A percentile compares a stretch with the other conserved stretches of the same genome.
Evolutionary conservation across 2,329 filamentous ascomycete genomes (phyloP).

Genomic region (Celoporthe dispersa): DNA sequence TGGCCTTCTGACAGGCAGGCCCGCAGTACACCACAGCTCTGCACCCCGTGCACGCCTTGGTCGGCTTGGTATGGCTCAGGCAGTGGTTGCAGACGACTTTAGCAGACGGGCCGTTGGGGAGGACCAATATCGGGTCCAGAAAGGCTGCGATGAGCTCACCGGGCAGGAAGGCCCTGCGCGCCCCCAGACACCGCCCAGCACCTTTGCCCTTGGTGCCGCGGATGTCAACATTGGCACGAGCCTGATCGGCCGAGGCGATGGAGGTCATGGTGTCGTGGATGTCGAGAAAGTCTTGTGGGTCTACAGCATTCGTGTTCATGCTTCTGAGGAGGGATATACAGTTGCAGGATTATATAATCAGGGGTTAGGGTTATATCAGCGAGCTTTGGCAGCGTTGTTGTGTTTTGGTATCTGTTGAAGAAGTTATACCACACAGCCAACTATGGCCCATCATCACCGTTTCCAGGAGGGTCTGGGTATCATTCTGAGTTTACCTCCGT

Average conservation of each 20-base stretch:
- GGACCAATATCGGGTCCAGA: slow-evolving; percentile 48
- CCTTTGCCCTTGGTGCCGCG: slow-evolving; percentile 35
- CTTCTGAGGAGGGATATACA: not conserved
- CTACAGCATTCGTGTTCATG: not conserved
- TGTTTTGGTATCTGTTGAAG: no score
- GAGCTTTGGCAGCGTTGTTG: no score
- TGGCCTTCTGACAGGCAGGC: slow-evolving; percentile 55
- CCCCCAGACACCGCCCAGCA: slow-evolving; percentile 50
- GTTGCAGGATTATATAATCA: not conserved
- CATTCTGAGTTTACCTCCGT: no score
- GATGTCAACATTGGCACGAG: slow-evolving; percentile 14
- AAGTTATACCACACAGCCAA: no score
- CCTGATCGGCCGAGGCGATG: slow-evolving; percentile 15
- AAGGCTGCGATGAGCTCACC: slow-evolving; percentile 54
- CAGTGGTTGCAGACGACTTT: slow-evolving; percentile 54
- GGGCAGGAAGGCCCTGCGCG: slow-evolving; percentile 47
- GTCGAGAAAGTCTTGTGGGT: not conserved
- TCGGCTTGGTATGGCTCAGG: slow-evolving; percentile 37
- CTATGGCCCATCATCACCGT: no score
- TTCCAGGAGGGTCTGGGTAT: no score
- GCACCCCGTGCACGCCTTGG: slow-evolving; percentile 57
- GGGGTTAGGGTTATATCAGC: not conserved
- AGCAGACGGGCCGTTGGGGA: slow-evolving; percentile 51
- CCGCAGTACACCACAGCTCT: slow-evolving; percentile 59
- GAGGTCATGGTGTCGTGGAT: slow-evolving; percentile 18